Percentiles rank a stretch among this genome's conserved stretches.
These are phyloP conservation scores for Posidonia oceanica DNA, from an alignment of 116 monocot genomes.

Conservation along the genomic window DNA sequence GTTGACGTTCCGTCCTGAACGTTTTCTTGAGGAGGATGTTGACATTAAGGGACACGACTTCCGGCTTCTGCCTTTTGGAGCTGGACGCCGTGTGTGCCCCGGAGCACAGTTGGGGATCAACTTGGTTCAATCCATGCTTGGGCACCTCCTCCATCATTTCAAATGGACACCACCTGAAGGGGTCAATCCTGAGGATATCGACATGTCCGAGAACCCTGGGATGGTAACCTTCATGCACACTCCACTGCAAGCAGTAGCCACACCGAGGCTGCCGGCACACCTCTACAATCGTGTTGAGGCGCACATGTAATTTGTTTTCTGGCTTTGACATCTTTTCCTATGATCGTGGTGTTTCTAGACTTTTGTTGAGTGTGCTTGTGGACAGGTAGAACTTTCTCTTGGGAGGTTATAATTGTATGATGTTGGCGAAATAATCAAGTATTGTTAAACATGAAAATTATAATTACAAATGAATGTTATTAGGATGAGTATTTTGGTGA, in stretches of 20 bases:
- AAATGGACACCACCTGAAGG: conserved; percentile 47
- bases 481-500: no score
- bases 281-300: conserved; percentile 16
- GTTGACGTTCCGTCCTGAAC: conserved; percentile 44
- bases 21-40: conserved; percentile 54
- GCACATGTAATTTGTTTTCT: background rate
- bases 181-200: conserved; percentile 32
- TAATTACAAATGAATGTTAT: no score
- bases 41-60: conserved; percentile 70
- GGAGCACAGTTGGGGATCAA: conserved; percentile 68
- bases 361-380: background rate
- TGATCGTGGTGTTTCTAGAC: background rate
- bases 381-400: background rate
- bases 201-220: conserved; percentile 66
- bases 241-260: conserved; percentile 44
- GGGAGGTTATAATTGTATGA: background rate
- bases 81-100: conserved; percentile 72
- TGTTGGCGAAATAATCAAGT: conserved; percentile 4
- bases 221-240: conserved; percentile 60
- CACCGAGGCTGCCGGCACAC: conserved; percentile 32
- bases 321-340: background rate
- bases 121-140: conserved; percentile 61
- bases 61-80: conserved; percentile 61
- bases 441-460: no score
- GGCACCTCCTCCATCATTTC: conserved; percentile 70